These are phyloP conservation scores for Ophiosphaerella korrae DNA, from an alignment of 2,329 filamentous ascomycete species.

Conservation along the genomic window DNA sequence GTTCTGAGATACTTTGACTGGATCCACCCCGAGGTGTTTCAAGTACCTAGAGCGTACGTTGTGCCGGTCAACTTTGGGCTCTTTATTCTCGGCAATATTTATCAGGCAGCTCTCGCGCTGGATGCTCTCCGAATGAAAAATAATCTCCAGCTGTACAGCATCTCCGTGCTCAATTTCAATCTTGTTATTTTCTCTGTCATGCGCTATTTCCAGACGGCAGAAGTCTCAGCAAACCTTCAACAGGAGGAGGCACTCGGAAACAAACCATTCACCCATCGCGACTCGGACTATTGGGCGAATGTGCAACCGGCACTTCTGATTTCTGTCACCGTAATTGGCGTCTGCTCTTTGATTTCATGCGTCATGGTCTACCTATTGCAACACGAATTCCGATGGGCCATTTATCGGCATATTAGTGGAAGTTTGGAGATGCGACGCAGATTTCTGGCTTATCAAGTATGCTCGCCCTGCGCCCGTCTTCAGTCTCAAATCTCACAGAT, in stretches of 20 bases:
- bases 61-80: conserved; percentile 20
- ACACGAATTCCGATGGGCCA: conserved; percentile 23
- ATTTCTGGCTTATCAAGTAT: conserved; percentile 22
- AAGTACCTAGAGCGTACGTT: conserved; percentile 23
- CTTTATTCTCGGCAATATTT: conserved; percentile 24
- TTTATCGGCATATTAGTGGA: conserved; percentile 24
- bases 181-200: conserved; percentile 22
- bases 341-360: conserved; percentile 9
- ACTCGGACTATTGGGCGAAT: conserved; percentile 11
- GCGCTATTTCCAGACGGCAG: conserved; percentile 21
- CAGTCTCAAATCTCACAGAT: neutral
- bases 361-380: conserved; percentile 7
- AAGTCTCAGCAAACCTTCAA: neutral
- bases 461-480: neutral
- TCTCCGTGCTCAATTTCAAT: conserved; percentile 24
- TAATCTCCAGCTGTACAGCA: conserved; percentile 27
- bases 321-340: conserved; percentile 3
- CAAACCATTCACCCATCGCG: conserved; percentile 19
- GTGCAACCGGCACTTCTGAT: conserved; percentile 7
- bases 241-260: neutral
- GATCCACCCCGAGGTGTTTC: conserved; percentile 22
- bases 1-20: conserved; percentile 22
- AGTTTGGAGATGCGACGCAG: conserved; percentile 12
- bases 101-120: conserved; percentile 25
- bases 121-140: conserved; percentile 32